phyloP scores from a whole-genome alignment of 2,329 filamentous ascomycete genomes.

The Colletotrichum agaves region DNA sequence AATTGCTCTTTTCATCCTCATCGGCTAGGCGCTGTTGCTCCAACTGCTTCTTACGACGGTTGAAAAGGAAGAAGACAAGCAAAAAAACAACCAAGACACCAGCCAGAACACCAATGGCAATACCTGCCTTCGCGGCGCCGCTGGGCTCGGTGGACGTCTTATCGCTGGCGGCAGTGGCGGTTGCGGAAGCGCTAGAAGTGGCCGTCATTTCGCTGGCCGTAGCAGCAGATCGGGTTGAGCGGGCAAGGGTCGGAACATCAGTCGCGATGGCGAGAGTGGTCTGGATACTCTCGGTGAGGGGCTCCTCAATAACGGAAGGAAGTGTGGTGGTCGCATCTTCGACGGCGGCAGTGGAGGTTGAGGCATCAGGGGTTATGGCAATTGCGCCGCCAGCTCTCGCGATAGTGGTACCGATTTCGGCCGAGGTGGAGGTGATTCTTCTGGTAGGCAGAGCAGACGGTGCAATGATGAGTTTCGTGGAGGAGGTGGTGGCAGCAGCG shows the following conservation, averaged over 20 bases:
- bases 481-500: constrained; percentile 4
- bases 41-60: constrained; percentile 75
- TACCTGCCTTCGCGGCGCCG: constrained; percentile 73
- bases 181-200: constrained; percentile 36
- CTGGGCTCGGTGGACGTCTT: constrained; percentile 40
- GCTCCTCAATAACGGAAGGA: constrained; percentile 44
- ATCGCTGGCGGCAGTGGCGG: constrained; percentile 17
- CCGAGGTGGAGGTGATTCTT: background rate
- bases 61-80: constrained; percentile 78
- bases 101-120: constrained; percentile 83
- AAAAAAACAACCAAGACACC: constrained; percentile 73
- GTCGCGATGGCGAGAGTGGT: constrained; percentile 44
- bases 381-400: constrained; percentile 22
- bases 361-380: constrained; percentile 5
- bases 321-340: constrained; percentile 33
- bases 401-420: constrained; percentile 27
- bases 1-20: constrained; percentile 73
- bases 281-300: constrained; percentile 37
- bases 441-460: constrained; percentile 19
- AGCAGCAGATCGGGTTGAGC: constrained; percentile 47
- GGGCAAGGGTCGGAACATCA: constrained; percentile 41
- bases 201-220: constrained; percentile 37
- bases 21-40: constrained; percentile 55
- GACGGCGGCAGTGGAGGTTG: constrained; percentile 24
- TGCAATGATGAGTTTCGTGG: constrained; percentile 51